These are phyloP conservation scores for Petunia secreta DNA, from an alignment of 257 asterid genomes.

Conservation along the genomic window DNA sequence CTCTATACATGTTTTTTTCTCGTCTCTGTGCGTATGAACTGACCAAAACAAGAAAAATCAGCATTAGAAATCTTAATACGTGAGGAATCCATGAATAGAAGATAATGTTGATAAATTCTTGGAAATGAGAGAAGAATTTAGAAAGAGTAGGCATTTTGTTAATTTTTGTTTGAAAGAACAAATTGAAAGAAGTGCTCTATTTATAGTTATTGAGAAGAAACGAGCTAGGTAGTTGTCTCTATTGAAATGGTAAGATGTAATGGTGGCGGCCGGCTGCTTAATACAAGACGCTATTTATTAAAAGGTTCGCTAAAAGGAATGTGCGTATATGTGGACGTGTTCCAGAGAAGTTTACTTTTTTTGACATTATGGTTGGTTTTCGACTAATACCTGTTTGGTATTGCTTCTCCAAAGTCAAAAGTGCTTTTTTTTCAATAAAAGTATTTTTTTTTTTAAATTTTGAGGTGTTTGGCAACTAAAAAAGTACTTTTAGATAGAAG, in stretches of 20 bases:
- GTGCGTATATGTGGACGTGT: too few species aligned
- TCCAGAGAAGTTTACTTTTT: too few species aligned
- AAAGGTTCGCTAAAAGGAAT: too few species aligned
- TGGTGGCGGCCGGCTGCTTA: too few species aligned
- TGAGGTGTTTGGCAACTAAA: too few species aligned
- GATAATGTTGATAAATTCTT: conserved; percentile 29
- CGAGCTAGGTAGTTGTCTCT: background rate
- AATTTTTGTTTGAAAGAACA: conserved; percentile 12
- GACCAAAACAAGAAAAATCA: conserved; percentile 32
- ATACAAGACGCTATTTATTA: too few species aligned
- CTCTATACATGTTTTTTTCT: conserved; percentile 35
- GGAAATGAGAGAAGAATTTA: conserved; percentile 35
- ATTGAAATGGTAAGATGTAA: background rate
- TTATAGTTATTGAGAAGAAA: background rate
- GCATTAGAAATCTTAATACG: conserved; percentile 36
- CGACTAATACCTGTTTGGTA: too few species aligned
- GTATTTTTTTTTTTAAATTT: too few species aligned
- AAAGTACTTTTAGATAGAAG: too few species aligned
- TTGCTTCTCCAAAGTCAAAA: too few species aligned
- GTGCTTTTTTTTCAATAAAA: too few species aligned
- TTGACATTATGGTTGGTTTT: too few species aligned
- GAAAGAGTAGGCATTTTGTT: conserved; percentile 42
- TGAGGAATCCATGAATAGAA: conserved; percentile 49
- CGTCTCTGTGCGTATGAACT: conserved; percentile 27
- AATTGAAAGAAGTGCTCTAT: background rate